Conservation (phyloP, 331 rosid genomes). For the Rosa hybrid region DNA sequence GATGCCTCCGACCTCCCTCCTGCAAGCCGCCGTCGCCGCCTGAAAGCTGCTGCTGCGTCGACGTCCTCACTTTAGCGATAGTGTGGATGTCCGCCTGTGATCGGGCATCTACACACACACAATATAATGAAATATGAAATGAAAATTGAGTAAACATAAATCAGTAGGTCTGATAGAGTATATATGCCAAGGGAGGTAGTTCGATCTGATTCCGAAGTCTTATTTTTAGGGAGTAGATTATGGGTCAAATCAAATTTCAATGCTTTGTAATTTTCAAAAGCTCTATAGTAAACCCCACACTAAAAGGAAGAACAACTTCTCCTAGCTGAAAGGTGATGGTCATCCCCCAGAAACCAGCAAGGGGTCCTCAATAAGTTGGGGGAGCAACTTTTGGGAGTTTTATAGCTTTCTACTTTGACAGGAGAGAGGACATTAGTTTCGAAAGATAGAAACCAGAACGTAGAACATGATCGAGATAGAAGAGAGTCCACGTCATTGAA, state of each 20-base stretch:
- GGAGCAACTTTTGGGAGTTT: neutral
- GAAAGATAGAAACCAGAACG: neutral
- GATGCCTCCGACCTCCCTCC: too few species aligned
- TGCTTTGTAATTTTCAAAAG: neutral
- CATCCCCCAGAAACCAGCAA: neutral
- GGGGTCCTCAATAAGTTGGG: neutral
- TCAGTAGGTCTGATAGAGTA: neutral
- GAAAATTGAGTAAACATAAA: neutral
- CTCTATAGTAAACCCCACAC: neutral
- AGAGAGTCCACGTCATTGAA: constrained; percentile 36
- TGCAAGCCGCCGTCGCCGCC: too few species aligned
- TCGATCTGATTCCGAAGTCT: neutral
- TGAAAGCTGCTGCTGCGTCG: too few species aligned
- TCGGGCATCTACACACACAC: too few species aligned
- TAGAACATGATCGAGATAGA: neutral
- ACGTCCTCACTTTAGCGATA: too few species aligned
- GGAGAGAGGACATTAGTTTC: neutral
- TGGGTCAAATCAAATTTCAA: neutral
- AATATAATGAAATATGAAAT: too few species aligned
- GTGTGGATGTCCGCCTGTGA: too few species aligned
- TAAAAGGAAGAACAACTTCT: neutral
- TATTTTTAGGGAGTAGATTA: neutral
- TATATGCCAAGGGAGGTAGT: neutral
- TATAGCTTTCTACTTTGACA: neutral
- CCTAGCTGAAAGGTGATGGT: neutral